A percentile compares a stretch with the other conserved stretches of the same genome.
Conservation (phyloP, 139 green algal species). For the Chlorella ohadii region DNA sequence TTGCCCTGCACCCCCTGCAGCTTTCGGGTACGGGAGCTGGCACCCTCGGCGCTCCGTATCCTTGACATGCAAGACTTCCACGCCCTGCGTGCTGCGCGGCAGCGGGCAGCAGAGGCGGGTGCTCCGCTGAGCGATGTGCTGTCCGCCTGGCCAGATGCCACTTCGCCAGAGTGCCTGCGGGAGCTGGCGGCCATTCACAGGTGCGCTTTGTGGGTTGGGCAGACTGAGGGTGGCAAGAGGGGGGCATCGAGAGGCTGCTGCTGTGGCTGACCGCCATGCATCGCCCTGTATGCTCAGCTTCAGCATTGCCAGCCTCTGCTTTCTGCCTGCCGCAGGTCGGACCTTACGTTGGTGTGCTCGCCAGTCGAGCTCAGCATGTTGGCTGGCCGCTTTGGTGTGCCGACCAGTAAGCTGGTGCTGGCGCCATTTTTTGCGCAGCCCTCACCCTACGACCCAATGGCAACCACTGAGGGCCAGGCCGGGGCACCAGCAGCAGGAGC, state of each 20-base stretch:
- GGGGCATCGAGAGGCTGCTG: too few relatives aligned
- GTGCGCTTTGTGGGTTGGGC: background rate
- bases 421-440: slow-evolving; percentile 61
- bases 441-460: background rate
- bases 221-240: too few relatives aligned
- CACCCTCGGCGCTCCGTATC: slow-evolving; percentile 49
- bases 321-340: slow-evolving; percentile 39
- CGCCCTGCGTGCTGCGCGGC: slow-evolving; percentile 45
- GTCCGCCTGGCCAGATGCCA: slow-evolving; percentile 37
- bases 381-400: slow-evolving; percentile 45
- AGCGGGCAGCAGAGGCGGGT: slow-evolving; percentile 7
- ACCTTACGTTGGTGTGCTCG: slow-evolving; percentile 73
- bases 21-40: slow-evolving; percentile 48
- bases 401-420: slow-evolving; percentile 47
- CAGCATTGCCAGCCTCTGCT: too few relatives aligned
- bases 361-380: slow-evolving; percentile 58
- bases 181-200: slow-evolving; percentile 68
- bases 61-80: slow-evolving; percentile 79
- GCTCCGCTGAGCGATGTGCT: slow-evolving; percentile 34
- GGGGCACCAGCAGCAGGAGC: background rate
- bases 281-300: too few relatives aligned
- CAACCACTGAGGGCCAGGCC: background rate
- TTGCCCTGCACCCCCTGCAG: background rate
- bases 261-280: too few relatives aligned
- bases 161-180: slow-evolving; percentile 36